Percentiles rank a stretch among this genome's conserved stretches.
Conservation (phyloP, 768 basidiomycete species). For the Erythrobasidium yunnanense region DNA sequence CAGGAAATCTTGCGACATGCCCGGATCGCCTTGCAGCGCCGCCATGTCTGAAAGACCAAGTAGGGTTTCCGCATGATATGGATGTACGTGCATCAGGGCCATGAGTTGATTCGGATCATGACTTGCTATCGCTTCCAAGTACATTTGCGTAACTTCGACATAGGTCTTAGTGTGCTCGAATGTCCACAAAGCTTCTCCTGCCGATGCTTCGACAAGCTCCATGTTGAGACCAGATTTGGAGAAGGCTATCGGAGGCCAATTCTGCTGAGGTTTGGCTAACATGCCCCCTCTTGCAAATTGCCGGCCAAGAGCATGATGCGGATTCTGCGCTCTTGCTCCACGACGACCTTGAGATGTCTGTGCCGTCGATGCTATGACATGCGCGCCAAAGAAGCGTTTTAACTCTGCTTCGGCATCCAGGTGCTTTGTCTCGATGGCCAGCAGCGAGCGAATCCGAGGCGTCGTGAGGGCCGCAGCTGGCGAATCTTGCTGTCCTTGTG, state of each 20-base stretch:
- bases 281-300: slow-evolving; percentile 48
- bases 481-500: neutral
- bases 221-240: slow-evolving; percentile 24
- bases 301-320: slow-evolving; percentile 32
- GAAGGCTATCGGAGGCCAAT: slow-evolving; percentile 54
- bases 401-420: slow-evolving; percentile 85
- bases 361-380: slow-evolving; percentile 51
- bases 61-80: slow-evolving; percentile 87
- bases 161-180: slow-evolving; percentile 77
- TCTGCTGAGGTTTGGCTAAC: slow-evolving; percentile 62
- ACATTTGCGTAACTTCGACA: slow-evolving; percentile 50
- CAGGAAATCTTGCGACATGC: slow-evolving; percentile 75
- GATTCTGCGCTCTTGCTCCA: slow-evolving; percentile 33
- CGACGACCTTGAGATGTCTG: neutral
- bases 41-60: slow-evolving; percentile 75
- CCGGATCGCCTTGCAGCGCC: slow-evolving; percentile 62
- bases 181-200: slow-evolving; percentile 74
- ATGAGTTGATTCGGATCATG: slow-evolving; percentile 47
- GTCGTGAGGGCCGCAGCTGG: neutral
- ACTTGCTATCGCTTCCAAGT: slow-evolving; percentile 36
- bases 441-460: slow-evolving; percentile 44
- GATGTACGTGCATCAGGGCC: slow-evolving; percentile 60
- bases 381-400: slow-evolving; percentile 83
- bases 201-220: slow-evolving; percentile 19
- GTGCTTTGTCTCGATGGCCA: slow-evolving; percentile 66